phyloP scores from a whole-genome alignment of 2,329 filamentous ascomycete species.

The Stemphylium lycopersici region DNA sequence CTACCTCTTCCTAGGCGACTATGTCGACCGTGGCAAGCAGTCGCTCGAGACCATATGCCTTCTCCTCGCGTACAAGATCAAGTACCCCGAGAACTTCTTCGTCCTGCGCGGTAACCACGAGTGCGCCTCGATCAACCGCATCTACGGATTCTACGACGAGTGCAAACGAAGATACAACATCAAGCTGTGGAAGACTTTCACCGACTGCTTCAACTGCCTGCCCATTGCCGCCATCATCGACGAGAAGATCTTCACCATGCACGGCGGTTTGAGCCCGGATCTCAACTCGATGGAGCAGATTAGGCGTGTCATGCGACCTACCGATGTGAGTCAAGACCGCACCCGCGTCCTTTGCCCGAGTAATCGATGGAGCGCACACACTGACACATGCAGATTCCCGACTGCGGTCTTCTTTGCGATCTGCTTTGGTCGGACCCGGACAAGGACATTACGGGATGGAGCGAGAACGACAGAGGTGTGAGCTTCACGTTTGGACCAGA shows the following conservation, averaged over 20 bases:
- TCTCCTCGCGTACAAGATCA: constrained; percentile 94
- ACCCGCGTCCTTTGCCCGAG: constrained; percentile 14
- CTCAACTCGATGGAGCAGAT: constrained; percentile 99
- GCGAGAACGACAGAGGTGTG: constrained; percentile 97
- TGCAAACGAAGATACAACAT: constrained; percentile 96
- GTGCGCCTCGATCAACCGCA: constrained; percentile 92
- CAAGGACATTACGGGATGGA: constrained; percentile 99
- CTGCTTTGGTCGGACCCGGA: constrained; percentile 98
- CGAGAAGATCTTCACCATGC: constrained; percentile 99
- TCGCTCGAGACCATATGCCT: constrained; percentile 87
- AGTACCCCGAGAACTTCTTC: constrained; percentile 98
- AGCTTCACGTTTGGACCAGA: constrained; percentile 98
- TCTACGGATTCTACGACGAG: constrained; percentile 98
- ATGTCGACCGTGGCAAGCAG: constrained; percentile 95
- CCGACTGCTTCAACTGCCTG: constrained; percentile 98
- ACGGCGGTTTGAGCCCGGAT: constrained; percentile 94
- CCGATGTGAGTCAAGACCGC: constrained; percentile 76
- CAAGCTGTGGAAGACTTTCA: constrained; percentile 99
- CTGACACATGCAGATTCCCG: constrained; percentile 78
- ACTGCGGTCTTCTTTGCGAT: constrained; percentile 96
- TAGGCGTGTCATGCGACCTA: constrained; percentile 96
- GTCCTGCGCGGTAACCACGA: constrained; percentile 93
- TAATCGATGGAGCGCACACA: constrained; percentile 34
- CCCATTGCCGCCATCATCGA: constrained; percentile 98
- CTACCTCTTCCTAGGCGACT: constrained; percentile 93